Evolutionary conservation across 208 protist genomes (phyloP).

Genomic region (Trypanosoma vivax): DNA sequence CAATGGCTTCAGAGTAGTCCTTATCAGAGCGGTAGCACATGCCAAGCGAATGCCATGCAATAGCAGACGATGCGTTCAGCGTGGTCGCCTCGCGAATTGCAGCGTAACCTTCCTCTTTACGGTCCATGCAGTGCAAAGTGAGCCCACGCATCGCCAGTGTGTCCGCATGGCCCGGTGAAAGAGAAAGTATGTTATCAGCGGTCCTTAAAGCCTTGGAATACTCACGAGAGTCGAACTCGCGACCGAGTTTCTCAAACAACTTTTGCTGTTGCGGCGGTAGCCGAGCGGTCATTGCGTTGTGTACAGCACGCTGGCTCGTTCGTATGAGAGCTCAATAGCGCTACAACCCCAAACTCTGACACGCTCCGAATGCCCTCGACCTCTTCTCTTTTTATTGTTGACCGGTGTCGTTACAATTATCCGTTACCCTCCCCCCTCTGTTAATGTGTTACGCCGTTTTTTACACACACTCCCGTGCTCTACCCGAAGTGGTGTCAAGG

Average conservation of each 20-base stretch:
- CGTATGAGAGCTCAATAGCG: too few relatives aligned
- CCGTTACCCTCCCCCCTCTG: too few relatives aligned
- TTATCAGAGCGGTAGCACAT: conserved; percentile 88
- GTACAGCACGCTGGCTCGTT: too few relatives aligned
- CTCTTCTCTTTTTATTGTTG: too few relatives aligned
- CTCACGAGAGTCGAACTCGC: conserved; percentile 70
- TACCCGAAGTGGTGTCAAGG: too few relatives aligned
- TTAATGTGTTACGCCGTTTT: too few relatives aligned
- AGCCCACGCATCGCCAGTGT: conserved; percentile 79
- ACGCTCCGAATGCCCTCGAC: too few relatives aligned
- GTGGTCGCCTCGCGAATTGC: conserved; percentile 52
- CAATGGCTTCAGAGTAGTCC: conserved; percentile 87
- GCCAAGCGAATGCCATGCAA: conserved; percentile 93
- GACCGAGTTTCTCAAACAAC: conserved; percentile 72
- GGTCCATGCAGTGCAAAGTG: conserved; percentile 61
- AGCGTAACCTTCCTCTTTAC: conserved; percentile 64
- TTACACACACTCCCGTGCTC: too few relatives aligned
- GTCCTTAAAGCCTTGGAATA: conserved; percentile 75
- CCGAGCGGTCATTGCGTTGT: background rate
- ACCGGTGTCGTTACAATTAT: too few relatives aligned
- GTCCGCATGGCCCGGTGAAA: conserved; percentile 69
- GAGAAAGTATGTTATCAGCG: conserved; percentile 58
- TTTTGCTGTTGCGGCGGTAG: conserved; percentile 52
- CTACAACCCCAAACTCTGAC: too few relatives aligned
- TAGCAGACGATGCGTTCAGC: conserved; percentile 50